Conservation (phyloP, 2,329 filamentous ascomycete species). For the Pyrenochaeta sp. region DNA sequence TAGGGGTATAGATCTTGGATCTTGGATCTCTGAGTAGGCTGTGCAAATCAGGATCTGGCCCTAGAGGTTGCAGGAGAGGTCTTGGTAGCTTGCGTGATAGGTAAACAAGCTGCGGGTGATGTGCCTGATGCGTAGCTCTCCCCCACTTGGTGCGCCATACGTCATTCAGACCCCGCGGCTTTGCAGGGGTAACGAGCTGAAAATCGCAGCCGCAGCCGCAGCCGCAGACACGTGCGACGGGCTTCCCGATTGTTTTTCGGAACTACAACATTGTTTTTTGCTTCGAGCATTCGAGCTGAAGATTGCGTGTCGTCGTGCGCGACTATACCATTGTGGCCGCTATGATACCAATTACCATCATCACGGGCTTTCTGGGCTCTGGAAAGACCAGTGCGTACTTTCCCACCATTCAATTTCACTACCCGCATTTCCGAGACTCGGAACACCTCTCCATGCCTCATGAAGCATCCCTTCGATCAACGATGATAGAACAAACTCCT, state of each 20-base stretch:
- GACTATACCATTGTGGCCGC: conserved; percentile 1
- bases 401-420: background rate
- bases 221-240: conserved; percentile 3
- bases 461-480: background rate
- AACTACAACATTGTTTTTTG: conserved; percentile 6
- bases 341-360: conserved; percentile 85
- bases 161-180: conserved; percentile 1
- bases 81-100: conserved; percentile 3
- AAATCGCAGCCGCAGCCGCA: conserved; percentile 9
- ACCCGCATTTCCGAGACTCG: conserved; percentile 1
- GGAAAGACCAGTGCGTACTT: conserved; percentile 77
- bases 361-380: conserved; percentile 95
- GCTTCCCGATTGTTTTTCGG: conserved; percentile 5
- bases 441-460: background rate
- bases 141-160: conserved; percentile 1
- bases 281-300: background rate
- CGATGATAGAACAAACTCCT: background rate
- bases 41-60: conserved; percentile 4
- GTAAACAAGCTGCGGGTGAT: conserved; percentile 10
- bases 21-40: background rate
- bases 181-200: conserved; percentile 5
- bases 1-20: background rate
- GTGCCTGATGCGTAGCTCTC: conserved; percentile 16
- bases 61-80: background rate
- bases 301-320: background rate